Base-by-base conservation (phyloP, 148 eudicot genomes). In the Arbutus unedo region DNA sequence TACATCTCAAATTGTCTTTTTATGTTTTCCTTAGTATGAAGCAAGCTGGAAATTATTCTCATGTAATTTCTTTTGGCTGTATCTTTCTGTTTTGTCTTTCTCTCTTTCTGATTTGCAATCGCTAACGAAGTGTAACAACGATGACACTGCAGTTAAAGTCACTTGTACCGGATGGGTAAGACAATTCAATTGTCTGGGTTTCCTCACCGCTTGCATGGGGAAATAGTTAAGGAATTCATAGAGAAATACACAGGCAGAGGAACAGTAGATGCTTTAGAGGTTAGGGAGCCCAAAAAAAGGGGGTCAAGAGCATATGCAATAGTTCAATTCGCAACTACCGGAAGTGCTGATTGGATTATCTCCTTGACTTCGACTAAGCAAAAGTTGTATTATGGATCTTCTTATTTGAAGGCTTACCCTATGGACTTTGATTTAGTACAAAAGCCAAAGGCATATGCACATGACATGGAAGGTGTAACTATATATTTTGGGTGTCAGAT, bases 191-290 rank as follows among this genome's bases (percentile, higher is more conserved):
- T 90, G 16, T 87, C 13, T 47, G 92, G 92, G 38, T 90, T 88
- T 84, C 90, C 87, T 49, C 0, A 7, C 18, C 77, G 80, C 51
- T 57, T 82, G 23, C 3, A 84, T 70, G 92, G 89, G 13, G 86
- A 90, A 57, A 18, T 0, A 13, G 76, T 87, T 19, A 90, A 80
- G 80, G 50, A 16, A 8, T 80, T 81, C 68, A 25, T 88, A 47
- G 92, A 90, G 87, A 2, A 19, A 10, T 3, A 57, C 41, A 90
- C 91, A 3, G 90, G 89, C 21, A 8, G 47, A 78, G 92, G 88
- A 74, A 88, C 88, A 8, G 84, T 90, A 56, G 68, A 79, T 80
- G 92, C 89, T 72, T 3, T 88, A 78, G 90, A 90, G 74, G 92
- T 90, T 66, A 90, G 71, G 74, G 60, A 25, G 44, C 79, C 83